Percentiles rank a stretch among this genome's conserved stretches.
phyloP scores from a whole-genome alignment of 1,139 yeast genomes.

The Pichia sp. region DNA sequence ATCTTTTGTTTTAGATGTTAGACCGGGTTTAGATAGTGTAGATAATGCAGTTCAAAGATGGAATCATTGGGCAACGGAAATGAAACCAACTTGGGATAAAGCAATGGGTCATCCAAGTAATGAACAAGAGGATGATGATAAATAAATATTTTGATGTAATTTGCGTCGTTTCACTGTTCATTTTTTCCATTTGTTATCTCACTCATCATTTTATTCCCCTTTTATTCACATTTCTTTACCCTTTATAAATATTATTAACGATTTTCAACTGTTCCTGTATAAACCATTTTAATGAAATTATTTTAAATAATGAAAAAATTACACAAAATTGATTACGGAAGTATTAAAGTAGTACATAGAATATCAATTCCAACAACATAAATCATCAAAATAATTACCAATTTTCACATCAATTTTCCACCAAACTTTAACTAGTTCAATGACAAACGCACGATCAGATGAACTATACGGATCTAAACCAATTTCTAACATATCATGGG shows the following conservation, averaged over 20 bases:
- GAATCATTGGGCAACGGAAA: constrained; percentile 25
- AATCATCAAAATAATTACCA: constrained; percentile 29
- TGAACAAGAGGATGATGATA: neutral
- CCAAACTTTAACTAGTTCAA: constrained; percentile 48
- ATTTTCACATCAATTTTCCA: constrained; percentile 42
- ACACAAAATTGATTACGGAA: neutral
- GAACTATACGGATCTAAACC: constrained; percentile 67
- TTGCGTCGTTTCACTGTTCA: neutral
- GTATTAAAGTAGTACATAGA: neutral
- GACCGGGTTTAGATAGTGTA: constrained; percentile 83
- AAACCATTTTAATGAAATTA: neutral
- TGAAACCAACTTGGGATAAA: constrained; percentile 30
- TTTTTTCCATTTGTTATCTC: neutral
- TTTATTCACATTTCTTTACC: neutral
- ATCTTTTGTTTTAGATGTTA: constrained; percentile 82
- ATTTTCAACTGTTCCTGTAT: neutral
- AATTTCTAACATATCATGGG: constrained; percentile 60
- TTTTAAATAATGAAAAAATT: neutral
- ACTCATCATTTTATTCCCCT: neutral
- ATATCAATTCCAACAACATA: constrained; percentile 29
- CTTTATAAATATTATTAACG: neutral
- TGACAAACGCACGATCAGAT: constrained; percentile 52
- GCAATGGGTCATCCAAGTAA: constrained; percentile 26
- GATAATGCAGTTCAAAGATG: constrained; percentile 59
- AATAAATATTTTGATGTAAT: neutral